These are phyloP conservation scores for Candida tallmaniae DNA, from an alignment of 805 yeast species.

Conservation along the genomic window DNA sequence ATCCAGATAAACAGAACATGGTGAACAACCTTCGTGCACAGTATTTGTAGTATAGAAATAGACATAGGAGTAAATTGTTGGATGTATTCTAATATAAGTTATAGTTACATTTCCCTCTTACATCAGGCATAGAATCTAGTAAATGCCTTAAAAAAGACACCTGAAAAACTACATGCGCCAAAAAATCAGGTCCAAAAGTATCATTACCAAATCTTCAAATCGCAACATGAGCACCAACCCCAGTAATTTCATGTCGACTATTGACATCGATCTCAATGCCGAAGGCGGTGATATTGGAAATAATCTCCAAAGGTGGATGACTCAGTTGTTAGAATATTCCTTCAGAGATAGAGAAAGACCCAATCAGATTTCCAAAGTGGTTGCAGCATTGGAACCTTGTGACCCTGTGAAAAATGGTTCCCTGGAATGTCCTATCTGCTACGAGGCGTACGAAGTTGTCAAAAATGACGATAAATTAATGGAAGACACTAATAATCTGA, in stretches of 20 bases:
- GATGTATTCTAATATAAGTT: no score
- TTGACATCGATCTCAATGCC: conserved; percentile 16
- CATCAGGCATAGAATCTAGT: not conserved
- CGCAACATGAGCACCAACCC: not conserved
- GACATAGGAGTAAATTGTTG: not conserved
- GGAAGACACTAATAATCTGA: not conserved
- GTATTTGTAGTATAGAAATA: conserved; percentile 31
- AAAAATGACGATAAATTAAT: not conserved
- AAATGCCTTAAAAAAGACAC: not conserved
- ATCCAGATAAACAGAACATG: conserved; percentile 51
- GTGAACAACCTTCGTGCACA: conserved; percentile 52
- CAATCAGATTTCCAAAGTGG: conserved; percentile 36
- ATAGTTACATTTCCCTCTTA: no score
- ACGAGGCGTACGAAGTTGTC: conserved; percentile 25
- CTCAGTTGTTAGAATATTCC: conserved; percentile 32
- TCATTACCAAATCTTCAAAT: no score
- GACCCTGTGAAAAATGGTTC: conserved; percentile 13
- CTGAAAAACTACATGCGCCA: not conserved
- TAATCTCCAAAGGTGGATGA: conserved; percentile 28
- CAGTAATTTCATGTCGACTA: conserved; percentile 4
- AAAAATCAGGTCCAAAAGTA: no score
- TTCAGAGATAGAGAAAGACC: conserved; percentile 19
- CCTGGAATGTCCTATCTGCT: conserved; percentile 38
- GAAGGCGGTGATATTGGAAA: conserved; percentile 12
- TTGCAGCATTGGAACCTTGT: conserved; percentile 26